Conservation (phyloP, 371 early-diverging fungal species). For the Sporodiniella umbellata region DNA sequence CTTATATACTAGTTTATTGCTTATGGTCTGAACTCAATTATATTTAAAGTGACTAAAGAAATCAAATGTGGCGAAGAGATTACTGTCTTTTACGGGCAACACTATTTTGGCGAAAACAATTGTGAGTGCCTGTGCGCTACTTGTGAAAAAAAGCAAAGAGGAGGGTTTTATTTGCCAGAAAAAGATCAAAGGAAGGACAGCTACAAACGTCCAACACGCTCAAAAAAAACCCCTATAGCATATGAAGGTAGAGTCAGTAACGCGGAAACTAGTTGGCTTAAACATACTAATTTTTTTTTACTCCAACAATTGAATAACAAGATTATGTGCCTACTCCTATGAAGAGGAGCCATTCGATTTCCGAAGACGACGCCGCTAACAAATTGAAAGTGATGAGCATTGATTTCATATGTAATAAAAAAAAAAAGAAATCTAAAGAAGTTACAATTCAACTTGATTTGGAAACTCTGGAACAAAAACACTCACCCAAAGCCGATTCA, state of each 20-base stretch:
- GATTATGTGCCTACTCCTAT: not conserved
- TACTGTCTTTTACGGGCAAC: slow-evolving; percentile 79
- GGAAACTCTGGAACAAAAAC: not conserved
- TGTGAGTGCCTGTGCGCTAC: slow-evolving; percentile 88
- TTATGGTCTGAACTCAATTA: slow-evolving; percentile 58
- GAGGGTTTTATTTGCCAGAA: slow-evolving; percentile 11
- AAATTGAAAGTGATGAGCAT: slow-evolving; percentile 32
- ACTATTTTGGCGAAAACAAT: slow-evolving; percentile 89
- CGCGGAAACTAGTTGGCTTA: not conserved
- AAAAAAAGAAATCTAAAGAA: slow-evolving; percentile 10
- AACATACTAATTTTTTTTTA: not conserved
- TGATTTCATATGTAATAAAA: slow-evolving; percentile 30
- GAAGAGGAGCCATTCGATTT: slow-evolving; percentile 2
- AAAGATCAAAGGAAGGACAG: not conserved
- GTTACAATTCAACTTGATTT: slow-evolving; percentile 21
- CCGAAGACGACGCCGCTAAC: not conserved
- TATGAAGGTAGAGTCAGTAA: slow-evolving; percentile 25
- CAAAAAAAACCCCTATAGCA: slow-evolving; percentile 2
- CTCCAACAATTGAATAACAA: no score
- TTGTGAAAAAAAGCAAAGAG: slow-evolving; percentile 66
- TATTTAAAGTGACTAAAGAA: slow-evolving; percentile 73
- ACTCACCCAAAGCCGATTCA: slow-evolving; percentile 37
- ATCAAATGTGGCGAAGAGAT: slow-evolving; percentile 87
- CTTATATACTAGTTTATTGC: slow-evolving; percentile 67
- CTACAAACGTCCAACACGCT: not conserved